These are phyloP conservation scores for Botrytis pseudocinerea DNA, from an alignment of 2,329 filamentous ascomycete species.

Conservation along the genomic window DNA sequence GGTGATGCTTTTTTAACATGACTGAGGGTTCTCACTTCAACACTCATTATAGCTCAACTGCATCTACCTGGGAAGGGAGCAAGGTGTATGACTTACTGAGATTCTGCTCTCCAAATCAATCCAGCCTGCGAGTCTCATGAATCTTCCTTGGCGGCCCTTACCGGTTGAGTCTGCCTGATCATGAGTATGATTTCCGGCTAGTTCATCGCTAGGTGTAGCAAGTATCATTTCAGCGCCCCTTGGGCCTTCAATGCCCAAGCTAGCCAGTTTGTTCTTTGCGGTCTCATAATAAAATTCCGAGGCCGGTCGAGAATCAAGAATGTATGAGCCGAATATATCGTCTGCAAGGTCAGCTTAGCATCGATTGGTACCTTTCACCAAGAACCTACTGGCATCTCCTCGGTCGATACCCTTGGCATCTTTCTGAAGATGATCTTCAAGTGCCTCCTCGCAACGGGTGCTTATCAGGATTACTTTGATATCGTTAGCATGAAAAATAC, in stretches of 20 bases:
- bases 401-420: constrained; percentile 37
- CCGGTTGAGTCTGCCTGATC: constrained; percentile 44
- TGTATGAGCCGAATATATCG: constrained; percentile 46
- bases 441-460: constrained; percentile 38
- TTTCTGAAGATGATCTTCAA: constrained; percentile 39
- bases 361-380: not conserved
- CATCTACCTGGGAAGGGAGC: not conserved
- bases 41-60: not conserved
- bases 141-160: constrained; percentile 59
- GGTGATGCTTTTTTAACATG: not conserved
- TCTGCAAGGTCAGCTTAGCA: constrained; percentile 35
- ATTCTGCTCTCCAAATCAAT: constrained; percentile 73
- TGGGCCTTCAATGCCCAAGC: constrained; percentile 50
- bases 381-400: constrained; percentile 33
- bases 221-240: constrained; percentile 55
- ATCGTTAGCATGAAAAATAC: not conserved
- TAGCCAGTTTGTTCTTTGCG: constrained; percentile 65
- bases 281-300: constrained; percentile 70
- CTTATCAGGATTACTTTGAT: constrained; percentile 49
- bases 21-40: not conserved
- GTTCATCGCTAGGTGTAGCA: constrained; percentile 58
- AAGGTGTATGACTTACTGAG: constrained; percentile 53
- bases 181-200: constrained; percentile 26
- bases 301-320: constrained; percentile 67
- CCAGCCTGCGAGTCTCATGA: constrained; percentile 67